Base-by-base conservation (phyloP, 257 asterid genomes). In the Plantago elongata region DNA sequence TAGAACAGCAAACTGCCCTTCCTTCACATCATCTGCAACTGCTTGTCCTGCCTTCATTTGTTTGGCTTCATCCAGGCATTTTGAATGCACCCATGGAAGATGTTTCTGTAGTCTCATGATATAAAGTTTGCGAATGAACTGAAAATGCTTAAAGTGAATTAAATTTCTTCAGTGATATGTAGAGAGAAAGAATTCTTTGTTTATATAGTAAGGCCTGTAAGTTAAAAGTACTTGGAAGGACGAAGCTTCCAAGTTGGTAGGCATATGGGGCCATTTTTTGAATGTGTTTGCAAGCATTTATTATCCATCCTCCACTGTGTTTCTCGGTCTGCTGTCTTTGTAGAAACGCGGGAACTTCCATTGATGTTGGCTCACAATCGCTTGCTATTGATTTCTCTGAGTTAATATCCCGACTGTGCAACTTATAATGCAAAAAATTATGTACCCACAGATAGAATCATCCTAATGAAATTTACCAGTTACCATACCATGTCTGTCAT, bases 1-100 rank as follows among this genome's bases (percentile, higher is more conserved):
- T 3, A 76, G 72, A 42, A 71, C 30, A 7, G 75, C 78, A 1
- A 80, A 80, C 15, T 74, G 75, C 52, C 85, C 83, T 60, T 77
- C 69, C 65, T 71, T 77, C 5, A 80, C 75, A 40, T 77, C 82
- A 1, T 55, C 52, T 0, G 77, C 78, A 29, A 74, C 75, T 14
- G 37, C 34, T 37, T 5, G 56, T 3, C 46, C 11, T 13, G 4
- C n/a, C 22, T 12, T 62, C 9, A 15, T 45, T 54, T 57, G 69
- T 6, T 45, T 55, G 14, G 18, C 61, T 2, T 29, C 65, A 2
- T 63, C 40, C 0, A 59, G 6, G 40, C 49, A 61, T 45, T 60
- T 77, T 0, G 72, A 70, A 29, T 47, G 13, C 38, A 22, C 10
- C 16, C 37, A 34, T 7, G 40, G 40, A 34, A 34, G 40, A 34